A percentile compares a stretch with the other conserved stretches of the same genome.
Evolutionary conservation across 2,329 filamentous ascomycete species (phyloP).

Genomic region (Hypoxylon sp.): DNA sequence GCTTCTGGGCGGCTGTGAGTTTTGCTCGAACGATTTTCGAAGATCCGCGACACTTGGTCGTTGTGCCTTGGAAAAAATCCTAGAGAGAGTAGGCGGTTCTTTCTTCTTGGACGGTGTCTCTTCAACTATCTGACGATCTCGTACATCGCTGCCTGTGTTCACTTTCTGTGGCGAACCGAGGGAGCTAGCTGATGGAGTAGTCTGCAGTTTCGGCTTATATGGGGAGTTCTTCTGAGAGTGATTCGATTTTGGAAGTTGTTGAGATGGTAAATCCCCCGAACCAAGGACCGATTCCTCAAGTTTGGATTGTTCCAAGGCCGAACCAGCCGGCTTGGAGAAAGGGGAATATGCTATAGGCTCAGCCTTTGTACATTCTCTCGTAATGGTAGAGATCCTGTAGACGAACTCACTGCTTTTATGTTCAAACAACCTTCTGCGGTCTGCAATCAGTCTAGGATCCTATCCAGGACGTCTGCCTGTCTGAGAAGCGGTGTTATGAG

Average conservation of each 20-base stretch:
- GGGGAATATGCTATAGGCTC: constrained; percentile 37
- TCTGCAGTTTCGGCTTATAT: constrained; percentile 25
- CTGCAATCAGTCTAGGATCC: constrained; percentile 51
- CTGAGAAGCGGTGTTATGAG: constrained; percentile 34
- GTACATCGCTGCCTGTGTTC: constrained; percentile 2
- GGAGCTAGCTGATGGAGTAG: constrained; percentile 15
- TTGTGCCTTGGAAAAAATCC: constrained; percentile 29
- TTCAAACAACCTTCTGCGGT: constrained; percentile 55
- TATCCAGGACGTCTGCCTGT: constrained; percentile 44
- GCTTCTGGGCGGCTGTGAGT: constrained; percentile 18
- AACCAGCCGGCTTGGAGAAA: constrained; percentile 22
- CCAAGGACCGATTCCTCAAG: constrained; percentile 6
- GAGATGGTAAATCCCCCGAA: constrained; percentile 20
- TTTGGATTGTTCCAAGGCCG: constrained; percentile 18
- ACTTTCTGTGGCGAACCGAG: constrained; percentile 11
- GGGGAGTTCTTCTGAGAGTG: constrained; percentile 31
- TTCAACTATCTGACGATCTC: not conserved
- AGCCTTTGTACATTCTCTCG: constrained; percentile 4
- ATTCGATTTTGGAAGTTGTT: constrained; percentile 25
- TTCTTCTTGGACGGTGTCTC: constrained; percentile 9
- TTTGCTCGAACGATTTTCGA: constrained; percentile 54
- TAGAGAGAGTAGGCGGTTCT: not conserved
- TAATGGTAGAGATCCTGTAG: not conserved
- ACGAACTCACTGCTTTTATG: constrained; percentile 47
- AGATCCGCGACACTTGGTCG: constrained; percentile 56